These are phyloP conservation scores for Taphrina communis DNA, from an alignment of 1,139 yeast species.

Conservation along the genomic window DNA sequence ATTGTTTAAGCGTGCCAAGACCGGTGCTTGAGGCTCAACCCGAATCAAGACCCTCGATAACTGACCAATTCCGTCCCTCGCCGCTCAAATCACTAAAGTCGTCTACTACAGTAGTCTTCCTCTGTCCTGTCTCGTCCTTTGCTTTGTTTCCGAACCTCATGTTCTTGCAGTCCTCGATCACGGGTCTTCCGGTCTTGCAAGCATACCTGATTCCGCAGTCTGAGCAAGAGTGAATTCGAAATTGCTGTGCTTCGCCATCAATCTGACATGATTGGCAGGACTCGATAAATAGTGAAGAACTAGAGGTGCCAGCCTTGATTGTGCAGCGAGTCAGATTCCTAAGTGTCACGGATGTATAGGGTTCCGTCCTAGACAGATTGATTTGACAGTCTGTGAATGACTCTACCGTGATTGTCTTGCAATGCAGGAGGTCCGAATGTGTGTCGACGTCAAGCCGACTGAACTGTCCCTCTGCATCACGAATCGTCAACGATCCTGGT, in stretches of 20 bases:
- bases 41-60: not conserved
- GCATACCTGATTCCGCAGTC: constrained; percentile 13
- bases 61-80: constrained; percentile 27
- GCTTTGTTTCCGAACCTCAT: constrained; percentile 16
- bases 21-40: constrained; percentile 1
- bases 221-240: constrained; percentile 17
- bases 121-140: not conserved
- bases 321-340: constrained; percentile 13
- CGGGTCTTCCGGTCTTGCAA: constrained; percentile 36
- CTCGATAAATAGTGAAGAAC: constrained; percentile 29
- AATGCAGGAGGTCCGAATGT: not conserved
- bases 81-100: constrained; percentile 37
- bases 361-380: constrained; percentile 11
- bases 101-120: constrained; percentile 15
- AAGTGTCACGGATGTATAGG: constrained; percentile 28
- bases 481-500: constrained; percentile 16
- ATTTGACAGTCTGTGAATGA: not conserved
- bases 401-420: constrained; percentile 14
- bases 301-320: constrained; percentile 8
- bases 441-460: not conserved
- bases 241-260: constrained; percentile 30
- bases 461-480: not conserved
- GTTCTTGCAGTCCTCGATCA: constrained; percentile 27
- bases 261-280: not conserved
- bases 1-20: constrained; percentile 3